Conservation (phyloP, 1,284 basidiomycete species). For the Chiua sp. region DNA sequence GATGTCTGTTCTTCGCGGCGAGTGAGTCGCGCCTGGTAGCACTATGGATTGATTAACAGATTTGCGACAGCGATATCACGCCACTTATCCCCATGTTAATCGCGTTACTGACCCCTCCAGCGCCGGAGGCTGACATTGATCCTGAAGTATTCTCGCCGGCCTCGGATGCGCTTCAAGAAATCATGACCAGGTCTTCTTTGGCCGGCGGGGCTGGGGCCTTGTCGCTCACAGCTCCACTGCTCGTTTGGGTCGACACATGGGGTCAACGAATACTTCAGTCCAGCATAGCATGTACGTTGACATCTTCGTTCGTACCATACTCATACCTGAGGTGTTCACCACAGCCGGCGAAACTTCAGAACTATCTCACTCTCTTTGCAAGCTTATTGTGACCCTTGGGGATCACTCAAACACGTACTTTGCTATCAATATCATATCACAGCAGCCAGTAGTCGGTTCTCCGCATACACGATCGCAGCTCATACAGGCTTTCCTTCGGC, state of each 20-base stretch:
- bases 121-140: no score
- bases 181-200: conserved; percentile 75
- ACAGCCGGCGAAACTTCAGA: conserved; percentile 54
- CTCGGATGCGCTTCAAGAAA: conserved; percentile 77
- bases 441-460: conserved; percentile 35
- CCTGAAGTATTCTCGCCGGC: conserved; percentile 65
- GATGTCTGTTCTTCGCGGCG: conserved; percentile 71
- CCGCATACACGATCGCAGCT: conserved; percentile 37
- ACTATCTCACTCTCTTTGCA: conserved; percentile 72
- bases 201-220: conserved; percentile 73
- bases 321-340: background rate
- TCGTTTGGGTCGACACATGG: conserved; percentile 70
- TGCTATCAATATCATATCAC: conserved; percentile 66
- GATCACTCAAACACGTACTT: conserved; percentile 88
- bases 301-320: background rate
- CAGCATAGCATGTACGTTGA: conserved; percentile 44
- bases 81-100: conserved; percentile 62
- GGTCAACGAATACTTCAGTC: conserved; percentile 59
- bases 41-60: background rate
- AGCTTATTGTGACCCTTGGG: conserved; percentile 79
- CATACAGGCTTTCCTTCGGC: conserved; percentile 73
- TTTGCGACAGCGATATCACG: conserved; percentile 57
- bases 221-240: conserved; percentile 80
- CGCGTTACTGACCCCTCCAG: conserved; percentile 35
- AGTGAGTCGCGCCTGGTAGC: conserved; percentile 49